Evolutionary conservation across 176 grass and related monocot genomes (phyloP), one percentile per base, ranked within the genome.

Genomic region (Oryza punctata): DNA sequence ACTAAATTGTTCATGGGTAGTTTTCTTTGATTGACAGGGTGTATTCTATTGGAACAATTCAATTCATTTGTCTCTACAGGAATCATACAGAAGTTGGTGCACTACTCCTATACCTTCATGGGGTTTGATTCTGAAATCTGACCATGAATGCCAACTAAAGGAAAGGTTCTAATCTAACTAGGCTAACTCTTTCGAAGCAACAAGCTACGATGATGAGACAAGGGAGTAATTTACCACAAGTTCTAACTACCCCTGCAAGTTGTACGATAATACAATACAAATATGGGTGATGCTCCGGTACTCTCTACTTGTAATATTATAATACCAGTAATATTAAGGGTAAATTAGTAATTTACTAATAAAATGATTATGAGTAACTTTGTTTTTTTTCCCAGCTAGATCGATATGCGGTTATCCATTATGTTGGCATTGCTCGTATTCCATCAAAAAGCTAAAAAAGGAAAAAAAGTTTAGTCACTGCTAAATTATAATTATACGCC

Each of bases 21-120:
- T n/a, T 63, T 5, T 75, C 32, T 76, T 80, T 69, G 46, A 16
- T 11, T 35, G 19, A 28, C 12, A 44, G 6, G 50, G 49, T 35
- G 65, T 71, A 75, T 60, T 76, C 13, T 76, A 73, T 52, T 74
- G 72, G 26, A 86, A 74, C 40, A 46, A 79, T 80, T 66, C 84
- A 59, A 81, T 43, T 25, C 12, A 86, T 44, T 46, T 57, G 32
- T 25, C 19, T 67, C 60, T 61, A 23, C n/a, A 11, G 19, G 57
- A 61, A 61, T 0, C n/a, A 61, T 41, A 67, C 5, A 60, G 37
- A 54, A 60, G 70, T 25, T 69, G 32, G 12, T 46, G 63, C 3
- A 26, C 57, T 67, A 63, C 46, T 81, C 25, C 25, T 71, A 60
- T 14, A 7, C 19, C 2, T 75, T 60, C 4, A 25, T 35, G 54